phyloP scores from a whole-genome alignment of 2,329 filamentous ascomycete genomes.

The Exophiala bonariae region DNA sequence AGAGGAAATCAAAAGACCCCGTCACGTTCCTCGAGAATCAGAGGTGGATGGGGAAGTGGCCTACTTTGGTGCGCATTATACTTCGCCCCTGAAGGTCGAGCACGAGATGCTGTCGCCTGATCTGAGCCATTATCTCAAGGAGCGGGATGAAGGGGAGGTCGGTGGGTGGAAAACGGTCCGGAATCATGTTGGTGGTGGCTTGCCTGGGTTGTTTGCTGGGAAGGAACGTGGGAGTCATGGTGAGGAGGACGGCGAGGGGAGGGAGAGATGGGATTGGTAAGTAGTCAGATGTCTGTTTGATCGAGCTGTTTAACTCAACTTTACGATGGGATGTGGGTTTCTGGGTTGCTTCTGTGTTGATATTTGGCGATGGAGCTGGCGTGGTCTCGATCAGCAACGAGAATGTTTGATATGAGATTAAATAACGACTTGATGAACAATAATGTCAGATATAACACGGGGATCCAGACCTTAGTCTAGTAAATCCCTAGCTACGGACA shows the following conservation, averaged over 20 bases:
- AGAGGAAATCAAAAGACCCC: conserved; percentile 8
- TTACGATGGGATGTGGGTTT: too few species aligned
- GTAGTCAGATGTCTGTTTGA: too few species aligned
- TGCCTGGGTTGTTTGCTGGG: conserved; percentile 18
- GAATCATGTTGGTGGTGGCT: conserved; percentile 17
- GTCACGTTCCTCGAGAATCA: background rate
- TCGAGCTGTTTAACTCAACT: background rate
- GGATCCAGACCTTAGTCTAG: too few species aligned
- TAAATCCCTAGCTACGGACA: too few species aligned
- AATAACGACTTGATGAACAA: too few species aligned
- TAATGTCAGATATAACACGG: too few species aligned
- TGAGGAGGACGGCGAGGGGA: conserved; percentile 3
- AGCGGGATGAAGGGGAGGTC: conserved; percentile 8
- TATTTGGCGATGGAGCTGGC: too few species aligned
- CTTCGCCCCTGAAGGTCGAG: conserved; percentile 4
- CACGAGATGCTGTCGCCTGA: conserved; percentile 16
- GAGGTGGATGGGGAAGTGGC: conserved; percentile 4
- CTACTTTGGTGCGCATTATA: conserved; percentile 17
- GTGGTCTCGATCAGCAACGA: too few species aligned
- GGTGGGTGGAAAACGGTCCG: conserved; percentile 12
- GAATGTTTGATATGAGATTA: too few species aligned
- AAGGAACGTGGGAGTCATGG: conserved; percentile 4
- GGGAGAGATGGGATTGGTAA: conserved; percentile 9
- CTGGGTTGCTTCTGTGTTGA: too few species aligned
- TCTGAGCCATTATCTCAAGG: conserved; percentile 20